Evolutionary conservation across 345 rosid species (phyloP), one percentile per base, ranked within the genome.

Genomic region (Gossypium arboreum): DNA sequence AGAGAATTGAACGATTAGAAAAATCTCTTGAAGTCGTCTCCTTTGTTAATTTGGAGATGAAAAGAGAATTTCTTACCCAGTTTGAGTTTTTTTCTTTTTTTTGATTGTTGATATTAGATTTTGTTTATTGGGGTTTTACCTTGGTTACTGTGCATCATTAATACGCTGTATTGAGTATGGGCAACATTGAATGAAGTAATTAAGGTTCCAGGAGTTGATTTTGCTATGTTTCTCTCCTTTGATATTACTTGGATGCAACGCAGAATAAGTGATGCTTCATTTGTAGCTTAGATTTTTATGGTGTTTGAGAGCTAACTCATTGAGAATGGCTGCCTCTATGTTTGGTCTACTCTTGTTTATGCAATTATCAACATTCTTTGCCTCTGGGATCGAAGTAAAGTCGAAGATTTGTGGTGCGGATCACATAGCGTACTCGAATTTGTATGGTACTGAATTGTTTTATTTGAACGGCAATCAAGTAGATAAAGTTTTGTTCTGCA

Each of bases 381-480:
- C 85, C 71, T 80, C 84, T 27, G 76, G 84, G 62, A 51, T 83
- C 44, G 68, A 73, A 71, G 81, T 83, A 58, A 80, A 86, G 68
- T 84, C 86, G 2, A 87, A 73, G 77, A 76, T 83, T 78, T 91
- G 97, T 67, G 83, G 87, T 1, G 76, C 81, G 61, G 90, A 87
- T 79, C 90, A 78, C 72, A 79, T 93, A 11, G 82, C 83, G 3
- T 88, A 85, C 79, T 82, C 79, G 59, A 83, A 81, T 77, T 74
- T 73, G 73, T 52, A 77, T 29, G 88, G 84, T 64, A 48, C 65
- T 48, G 83, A 81, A 73, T 61, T 83, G 75, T 82, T 88, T 82
- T 87, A 82, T 62, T 77, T 95, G 44, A 88, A 95, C 27, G 94
- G 94, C 39, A 83, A 82, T 76, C 75, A 59, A 4, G 97, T 86